phyloP scores from a whole-genome alignment of 2,329 filamentous ascomycete species.

The Trichoderma brevicompactum region DNA sequence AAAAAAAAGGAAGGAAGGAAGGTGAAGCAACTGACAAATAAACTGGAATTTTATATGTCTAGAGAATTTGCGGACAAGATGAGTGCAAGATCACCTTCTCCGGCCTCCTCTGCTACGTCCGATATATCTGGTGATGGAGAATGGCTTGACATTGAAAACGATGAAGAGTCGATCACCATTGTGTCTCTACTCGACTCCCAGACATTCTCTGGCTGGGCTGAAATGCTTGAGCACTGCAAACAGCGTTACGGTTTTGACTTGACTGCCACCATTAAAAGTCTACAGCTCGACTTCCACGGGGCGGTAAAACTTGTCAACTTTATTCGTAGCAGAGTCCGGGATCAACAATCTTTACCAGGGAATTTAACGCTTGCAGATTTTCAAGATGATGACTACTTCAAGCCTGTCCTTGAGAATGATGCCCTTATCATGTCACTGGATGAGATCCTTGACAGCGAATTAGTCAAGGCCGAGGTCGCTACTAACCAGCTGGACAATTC shows the following conservation, averaged over 20 bases:
- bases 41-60: background rate
- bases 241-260: slow-evolving; percentile 71
- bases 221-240: slow-evolving; percentile 72
- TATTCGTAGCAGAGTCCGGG: slow-evolving; percentile 54
- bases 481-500: slow-evolving; percentile 29
- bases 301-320: slow-evolving; percentile 78
- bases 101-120: slow-evolving; percentile 11
- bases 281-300: slow-evolving; percentile 72
- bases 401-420: slow-evolving; percentile 86
- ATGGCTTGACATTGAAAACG: slow-evolving; percentile 62
- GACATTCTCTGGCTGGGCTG: slow-evolving; percentile 64
- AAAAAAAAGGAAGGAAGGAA: background rate
- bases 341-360: slow-evolving; percentile 54
- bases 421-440: slow-evolving; percentile 86
- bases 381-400: slow-evolving; percentile 78
- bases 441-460: slow-evolving; percentile 62
- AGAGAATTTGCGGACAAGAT: background rate
- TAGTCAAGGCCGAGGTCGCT: slow-evolving; percentile 42
- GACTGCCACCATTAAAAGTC: slow-evolving; percentile 57
- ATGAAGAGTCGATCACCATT: slow-evolving; percentile 65
- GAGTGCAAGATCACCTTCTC: slow-evolving; percentile 22
- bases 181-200: slow-evolving; percentile 70
- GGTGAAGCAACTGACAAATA: background rate
- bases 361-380: slow-evolving; percentile 66
- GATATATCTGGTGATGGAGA: slow-evolving; percentile 48